Base-by-base conservation (phyloP, 192 early-diverging fungal genomes). In the Entrophospora sp. region DNA sequence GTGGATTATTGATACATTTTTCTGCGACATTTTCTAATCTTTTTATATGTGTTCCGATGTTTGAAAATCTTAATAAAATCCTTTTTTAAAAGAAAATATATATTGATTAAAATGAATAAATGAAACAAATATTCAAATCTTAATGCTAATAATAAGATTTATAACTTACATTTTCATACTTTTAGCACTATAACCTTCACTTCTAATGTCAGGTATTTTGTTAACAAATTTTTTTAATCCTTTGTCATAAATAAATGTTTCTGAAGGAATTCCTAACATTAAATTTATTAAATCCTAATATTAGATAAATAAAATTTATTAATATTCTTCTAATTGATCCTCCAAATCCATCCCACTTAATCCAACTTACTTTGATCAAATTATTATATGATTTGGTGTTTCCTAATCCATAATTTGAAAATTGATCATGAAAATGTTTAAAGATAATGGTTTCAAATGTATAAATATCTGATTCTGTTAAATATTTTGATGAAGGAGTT, bases 11-110 rank as follows among this genome's bases (percentile, higher is more conserved):
- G 20, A 18, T 55, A 22, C 70, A 71, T 14, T 16, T 30, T 2
- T 68, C 35, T 10, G 59, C 59, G 32, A 75, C 66, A 59, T 52
- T 31, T 12, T 68, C 66, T 22, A 75, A 20, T 13, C 66, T 28
- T 28, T 57, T 71, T 13, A 71, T 56, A 40, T 68, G 28, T 3
- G 70, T 57, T 22, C 70, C 73, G 35, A 66, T 14, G 30, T 36
- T 44, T 36, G 55, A 55, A 55, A 66, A 66, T 8, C 51, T 28
- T 12, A 5, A 12, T 35, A 66, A 27, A 18, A 43, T 32, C 4
- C 64, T 57, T 31, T 57, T 55, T 51, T 1, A 51, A 31, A 30
- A 44, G 7, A 46, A 34, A 22, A 16, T 18, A 49, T 35, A 8
- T 34, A 34, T 45, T n/a, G 14, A 55, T 28, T 28, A 1, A 18